Evolutionary conservation across 352 stramenopile genomes (phyloP).

Genomic region (Phytophthora citrophthora): DNA sequence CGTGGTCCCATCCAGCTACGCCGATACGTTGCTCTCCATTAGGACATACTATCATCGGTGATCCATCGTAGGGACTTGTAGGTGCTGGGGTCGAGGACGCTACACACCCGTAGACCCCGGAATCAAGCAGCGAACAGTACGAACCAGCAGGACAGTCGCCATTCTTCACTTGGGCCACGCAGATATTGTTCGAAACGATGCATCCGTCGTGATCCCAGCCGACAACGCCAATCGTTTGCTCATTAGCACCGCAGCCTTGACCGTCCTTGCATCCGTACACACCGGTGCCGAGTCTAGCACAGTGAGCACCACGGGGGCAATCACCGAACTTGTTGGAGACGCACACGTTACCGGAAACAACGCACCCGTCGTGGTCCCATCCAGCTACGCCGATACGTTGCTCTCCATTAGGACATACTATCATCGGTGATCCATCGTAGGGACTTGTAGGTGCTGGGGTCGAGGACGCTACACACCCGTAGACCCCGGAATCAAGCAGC

Average conservation of each 20-base stretch:
- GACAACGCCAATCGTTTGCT: conserved; percentile 33
- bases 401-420: neutral
- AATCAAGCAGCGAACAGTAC: conserved; percentile 30
- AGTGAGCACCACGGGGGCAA: conserved; percentile 34
- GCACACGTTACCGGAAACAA: conserved; percentile 1
- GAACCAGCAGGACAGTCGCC: conserved; percentile 21
- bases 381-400: conserved; percentile 6
- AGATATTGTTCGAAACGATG: conserved; percentile 23
- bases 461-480: conserved; percentile 1
- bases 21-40: conserved; percentile 4
- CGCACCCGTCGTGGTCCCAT: conserved; percentile 10
- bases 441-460: conserved; percentile 2
- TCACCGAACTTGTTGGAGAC: neutral
- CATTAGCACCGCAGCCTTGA: conserved; percentile 8
- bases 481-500: conserved; percentile 32
- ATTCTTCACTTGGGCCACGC: conserved; percentile 24
- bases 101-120: conserved; percentile 23
- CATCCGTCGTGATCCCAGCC: conserved; percentile 33
- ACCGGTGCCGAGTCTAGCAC: conserved; percentile 30
- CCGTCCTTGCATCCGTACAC: conserved; percentile 38
- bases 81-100: conserved; percentile 1
- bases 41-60: neutral
- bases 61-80: neutral
- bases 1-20: conserved; percentile 7
- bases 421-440: neutral